A percentile compares a stretch with the other conserved stretches of the same genome.
Conservation (phyloP, 768 basidiomycete genomes). For the Trametes cubensis region DNA sequence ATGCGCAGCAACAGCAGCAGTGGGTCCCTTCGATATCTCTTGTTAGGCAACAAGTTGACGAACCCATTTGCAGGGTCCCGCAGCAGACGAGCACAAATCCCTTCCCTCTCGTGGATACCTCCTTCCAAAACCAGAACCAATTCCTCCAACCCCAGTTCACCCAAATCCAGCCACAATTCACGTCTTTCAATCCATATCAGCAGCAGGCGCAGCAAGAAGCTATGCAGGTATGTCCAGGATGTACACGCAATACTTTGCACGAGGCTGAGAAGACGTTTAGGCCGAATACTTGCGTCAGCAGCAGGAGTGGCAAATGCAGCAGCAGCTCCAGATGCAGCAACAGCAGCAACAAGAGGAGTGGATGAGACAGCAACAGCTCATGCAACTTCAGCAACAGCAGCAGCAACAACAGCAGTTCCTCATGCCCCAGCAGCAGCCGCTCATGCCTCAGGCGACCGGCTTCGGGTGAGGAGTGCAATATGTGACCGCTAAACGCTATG, state of each 20-base stretch:
- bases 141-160: constrained; percentile 78
- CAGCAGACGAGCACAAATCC: constrained; percentile 47
- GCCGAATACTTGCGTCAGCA: constrained; percentile 52
- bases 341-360: constrained; percentile 50
- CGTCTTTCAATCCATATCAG: constrained; percentile 92
- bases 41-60: constrained; percentile 8
- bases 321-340: constrained; percentile 50
- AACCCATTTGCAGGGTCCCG: constrained; percentile 18
- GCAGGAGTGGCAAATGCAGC: constrained; percentile 75
- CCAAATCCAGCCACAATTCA: constrained; percentile 79
- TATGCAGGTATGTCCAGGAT: constrained; percentile 52
- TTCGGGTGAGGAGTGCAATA: constrained; percentile 57
- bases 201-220: constrained; percentile 93
- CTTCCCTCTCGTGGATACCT: constrained; percentile 64
- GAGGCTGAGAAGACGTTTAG: constrained; percentile 27
- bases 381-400: constrained; percentile 62
- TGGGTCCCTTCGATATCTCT: constrained; percentile 40
- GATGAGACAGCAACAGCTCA: constrained; percentile 51
- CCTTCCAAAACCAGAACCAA: constrained; percentile 46
- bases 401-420: constrained; percentile 56
- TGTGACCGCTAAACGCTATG: background rate
- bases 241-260: too few relatives aligned
- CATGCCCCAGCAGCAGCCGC: constrained; percentile 44
- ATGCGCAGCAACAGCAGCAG: constrained; percentile 78
- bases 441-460: constrained; percentile 67